Percentiles rank a stretch among this genome's conserved stretches.
phyloP scores from a whole-genome alignment of 1,139 yeast species.

The Arxiozyma heterogenica region DNA sequence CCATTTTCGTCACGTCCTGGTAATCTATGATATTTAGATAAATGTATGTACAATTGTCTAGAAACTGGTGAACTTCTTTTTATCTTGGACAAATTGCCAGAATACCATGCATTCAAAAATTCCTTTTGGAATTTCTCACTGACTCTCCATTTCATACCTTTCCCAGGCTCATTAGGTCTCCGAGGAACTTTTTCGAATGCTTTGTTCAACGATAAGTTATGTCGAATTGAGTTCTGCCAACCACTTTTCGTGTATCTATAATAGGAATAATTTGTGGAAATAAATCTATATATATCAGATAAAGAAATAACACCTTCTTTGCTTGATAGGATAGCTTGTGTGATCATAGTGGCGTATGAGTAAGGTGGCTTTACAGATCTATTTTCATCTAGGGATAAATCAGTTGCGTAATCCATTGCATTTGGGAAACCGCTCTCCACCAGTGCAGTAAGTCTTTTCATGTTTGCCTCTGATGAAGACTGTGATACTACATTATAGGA shows the following conservation, averaged over 20 bases:
- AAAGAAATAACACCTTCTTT: conserved; percentile 81
- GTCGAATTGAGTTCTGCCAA: conserved; percentile 84
- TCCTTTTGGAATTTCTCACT: conserved; percentile 78
- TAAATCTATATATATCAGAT: conserved; percentile 89
- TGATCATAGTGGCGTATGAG: conserved; percentile 95
- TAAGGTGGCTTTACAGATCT: conserved; percentile 94
- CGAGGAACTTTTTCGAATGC: conserved; percentile 94
- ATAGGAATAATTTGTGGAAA: conserved; percentile 77
- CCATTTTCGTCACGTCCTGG: conserved; percentile 34
- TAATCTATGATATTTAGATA: conserved; percentile 58
- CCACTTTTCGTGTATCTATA: conserved; percentile 92
- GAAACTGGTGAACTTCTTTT: conserved; percentile 76
- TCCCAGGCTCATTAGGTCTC: conserved; percentile 92
- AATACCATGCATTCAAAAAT: conserved; percentile 66
- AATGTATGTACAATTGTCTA: conserved; percentile 65
- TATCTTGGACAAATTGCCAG: conserved; percentile 61
- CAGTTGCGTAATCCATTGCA: conserved; percentile 28
- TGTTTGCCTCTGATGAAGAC: conserved; percentile 7
- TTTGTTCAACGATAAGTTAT: conserved; percentile 69
- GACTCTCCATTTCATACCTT: conserved; percentile 99
- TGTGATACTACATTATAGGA: conserved; percentile 4
- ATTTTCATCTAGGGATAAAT: conserved; percentile 76
- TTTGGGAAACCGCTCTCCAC: conserved; percentile 22
- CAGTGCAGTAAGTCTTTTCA: conserved; percentile 8
- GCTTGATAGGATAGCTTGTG: conserved; percentile 88